These are phyloP conservation scores for Termitomyces bulborhizus DNA, from an alignment of 768 basidiomycete genomes.

Conservation along the genomic window DNA sequence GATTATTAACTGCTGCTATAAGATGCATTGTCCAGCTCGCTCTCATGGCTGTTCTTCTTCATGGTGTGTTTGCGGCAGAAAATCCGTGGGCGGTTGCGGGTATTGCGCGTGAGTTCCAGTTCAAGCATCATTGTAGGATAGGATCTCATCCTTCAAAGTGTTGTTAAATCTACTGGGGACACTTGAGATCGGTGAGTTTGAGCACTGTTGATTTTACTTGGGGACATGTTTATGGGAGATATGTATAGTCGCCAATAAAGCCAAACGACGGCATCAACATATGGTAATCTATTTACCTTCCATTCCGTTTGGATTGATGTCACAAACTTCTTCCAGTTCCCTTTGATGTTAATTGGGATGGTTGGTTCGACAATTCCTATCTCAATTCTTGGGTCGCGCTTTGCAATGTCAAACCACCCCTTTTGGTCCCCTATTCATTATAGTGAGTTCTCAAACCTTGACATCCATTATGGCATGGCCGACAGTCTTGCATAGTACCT, in stretches of 20 bases:
- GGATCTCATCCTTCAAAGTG: conserved; percentile 27
- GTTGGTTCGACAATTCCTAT: conserved; percentile 74
- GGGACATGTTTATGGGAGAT: background rate
- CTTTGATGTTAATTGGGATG: conserved; percentile 61
- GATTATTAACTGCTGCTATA: conserved; percentile 61
- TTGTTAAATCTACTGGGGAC: conserved; percentile 74
- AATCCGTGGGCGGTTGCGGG: conserved; percentile 70
- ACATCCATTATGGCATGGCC: background rate
- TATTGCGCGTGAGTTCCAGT: conserved; percentile 56
- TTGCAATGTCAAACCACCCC: conserved; percentile 68
- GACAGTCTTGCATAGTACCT: conserved; percentile 44
- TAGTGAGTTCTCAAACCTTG: conserved; percentile 35
- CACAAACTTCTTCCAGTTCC: conserved; percentile 40
- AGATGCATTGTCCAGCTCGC: conserved; percentile 77
- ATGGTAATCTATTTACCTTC: conserved; percentile 47
- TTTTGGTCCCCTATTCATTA: conserved; percentile 86
- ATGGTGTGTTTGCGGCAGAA: conserved; percentile 69
- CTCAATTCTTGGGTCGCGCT: conserved; percentile 68
- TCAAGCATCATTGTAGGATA: background rate
- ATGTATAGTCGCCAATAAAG: conserved; percentile 68
- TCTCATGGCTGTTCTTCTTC: conserved; percentile 62
- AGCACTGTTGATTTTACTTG: background rate
- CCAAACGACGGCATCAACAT: conserved; percentile 59
- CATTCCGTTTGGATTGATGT: background rate
- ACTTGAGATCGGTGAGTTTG: conserved; percentile 60